These are phyloP conservation scores for Protomyces lactucae-debilis DNA, from an alignment of 1,139 yeast species.

Conservation along the genomic window DNA sequence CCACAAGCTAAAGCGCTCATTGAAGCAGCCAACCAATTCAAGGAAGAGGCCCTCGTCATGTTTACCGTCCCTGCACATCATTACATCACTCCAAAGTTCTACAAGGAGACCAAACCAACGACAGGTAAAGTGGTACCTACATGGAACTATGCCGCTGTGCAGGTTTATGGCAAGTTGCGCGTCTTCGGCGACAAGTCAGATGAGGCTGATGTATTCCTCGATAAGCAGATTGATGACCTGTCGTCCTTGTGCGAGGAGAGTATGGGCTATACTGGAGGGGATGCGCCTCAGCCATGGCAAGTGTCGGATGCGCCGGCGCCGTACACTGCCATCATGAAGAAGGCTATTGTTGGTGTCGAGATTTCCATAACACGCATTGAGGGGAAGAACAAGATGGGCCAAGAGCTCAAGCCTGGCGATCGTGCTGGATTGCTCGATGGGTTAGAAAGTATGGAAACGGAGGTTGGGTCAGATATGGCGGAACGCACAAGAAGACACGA, in stretches of 20 bases:
- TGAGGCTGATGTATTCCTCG: slow-evolving; percentile 43
- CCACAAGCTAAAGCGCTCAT: slow-evolving; percentile 49
- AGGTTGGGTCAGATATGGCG: slow-evolving; percentile 6
- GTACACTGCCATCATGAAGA: slow-evolving; percentile 47
- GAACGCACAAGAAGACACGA: background rate
- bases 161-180: slow-evolving; percentile 52
- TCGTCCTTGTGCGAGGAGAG: slow-evolving; percentile 40
- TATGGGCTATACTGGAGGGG: slow-evolving; percentile 18
- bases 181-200: slow-evolving; percentile 44
- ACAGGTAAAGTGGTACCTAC: slow-evolving; percentile 67
- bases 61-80: slow-evolving; percentile 51
- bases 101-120: slow-evolving; percentile 50
- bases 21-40: slow-evolving; percentile 35
- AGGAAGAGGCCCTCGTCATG: slow-evolving; percentile 48
- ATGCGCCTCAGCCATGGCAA: slow-evolving; percentile 45
- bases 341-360: slow-evolving; percentile 57
- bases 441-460: slow-evolving; percentile 33
- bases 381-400: slow-evolving; percentile 61
- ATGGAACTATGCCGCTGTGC: slow-evolving; percentile 65
- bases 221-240: slow-evolving; percentile 47
- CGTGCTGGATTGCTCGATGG: slow-evolving; percentile 54
- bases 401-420: slow-evolving; percentile 47
- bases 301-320: slow-evolving; percentile 56
- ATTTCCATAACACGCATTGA: slow-evolving; percentile 51
- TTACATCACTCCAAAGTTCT: slow-evolving; percentile 60